Evolutionary conservation across 139 green algal genomes (phyloP), one percentile per base, ranked within the genome.

Genomic region (Mychonastes homosphaera): DNA sequence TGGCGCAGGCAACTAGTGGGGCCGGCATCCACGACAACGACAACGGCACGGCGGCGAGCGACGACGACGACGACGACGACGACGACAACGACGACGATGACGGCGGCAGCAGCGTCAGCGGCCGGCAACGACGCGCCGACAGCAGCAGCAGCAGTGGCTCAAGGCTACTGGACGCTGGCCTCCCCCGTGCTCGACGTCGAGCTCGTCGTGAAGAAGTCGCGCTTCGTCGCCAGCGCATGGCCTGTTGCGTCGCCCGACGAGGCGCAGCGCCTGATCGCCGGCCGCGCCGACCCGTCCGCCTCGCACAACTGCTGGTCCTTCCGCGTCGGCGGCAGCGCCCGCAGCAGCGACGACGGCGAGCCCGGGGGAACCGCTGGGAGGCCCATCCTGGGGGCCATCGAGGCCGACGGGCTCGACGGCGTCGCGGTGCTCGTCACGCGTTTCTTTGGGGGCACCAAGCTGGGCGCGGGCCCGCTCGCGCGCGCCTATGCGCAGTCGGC

Each of bases 371-470:
- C 85, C 2, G 84, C 82, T 6, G 83, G 88, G 5, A 53, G 70
- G 23, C 88, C 88, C 12, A 96, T 96, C 3, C 62, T 91, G 29
- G 54, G 55, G 1, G 87, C 85, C 19, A 87, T 95, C n/a, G 72
- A 88, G 58, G 79, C 67, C 0, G 78, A 89, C 40, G 75, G 67
- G 0, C 62, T 92, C 18, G 70, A 90, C 32, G 50, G 66, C 2
- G 79, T 91, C 16, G 67, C 58, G 19, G 79, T 92, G 19, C 62
- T 96, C 18, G 81, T 94, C 1, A 81, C 67, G 0, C 62, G 86
- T n/a, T 82, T 82, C 63, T 94, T 82, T 68, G 88, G 87, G 1
- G 88, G 87, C 3, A 80, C 77, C 18, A 94, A 96, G 71, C 74
- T 96, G 6, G 88, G 88, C 1, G 70, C 81, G 1, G 88, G 88